These are phyloP conservation scores for Blastobotrys petasosporus DNA, from an alignment of 1,139 yeast genomes.

Conservation along the genomic window DNA sequence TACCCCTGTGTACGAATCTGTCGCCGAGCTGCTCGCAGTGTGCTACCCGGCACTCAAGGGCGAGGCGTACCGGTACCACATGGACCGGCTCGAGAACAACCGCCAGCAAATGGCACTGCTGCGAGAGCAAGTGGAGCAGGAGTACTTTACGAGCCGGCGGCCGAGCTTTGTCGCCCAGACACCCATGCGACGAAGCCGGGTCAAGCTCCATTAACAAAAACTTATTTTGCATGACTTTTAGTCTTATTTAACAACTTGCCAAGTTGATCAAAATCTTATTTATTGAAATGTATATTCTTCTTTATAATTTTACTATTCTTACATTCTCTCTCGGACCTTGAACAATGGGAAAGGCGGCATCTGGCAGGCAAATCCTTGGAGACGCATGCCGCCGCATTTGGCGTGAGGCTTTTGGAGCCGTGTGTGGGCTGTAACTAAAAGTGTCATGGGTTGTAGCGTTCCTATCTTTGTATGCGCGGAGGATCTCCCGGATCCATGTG, in stretches of 20 bases:
- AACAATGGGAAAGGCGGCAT: not conserved
- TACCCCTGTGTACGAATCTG: conserved; percentile 22
- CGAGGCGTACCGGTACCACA: conserved; percentile 21
- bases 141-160: not conserved
- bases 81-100: conserved; percentile 22
- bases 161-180: not conserved
- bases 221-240: not conserved
- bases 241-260: not conserved
- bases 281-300: not conserved
- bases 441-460: no score
- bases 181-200: not conserved
- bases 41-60: conserved; percentile 21
- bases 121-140: conserved; percentile 16
- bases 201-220: conserved; percentile 1
- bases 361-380: not conserved
- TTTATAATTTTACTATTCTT: not conserved
- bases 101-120: conserved; percentile 21
- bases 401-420: not conserved
- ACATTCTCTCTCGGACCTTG: not conserved
- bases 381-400: not conserved
- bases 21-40: conserved; percentile 22
- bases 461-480: no score
- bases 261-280: not conserved
- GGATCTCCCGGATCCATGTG: no score
- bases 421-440: no score